Base-by-base conservation (phyloP, 805 yeast genomes). In the Saturnispora sanitii region DNA sequence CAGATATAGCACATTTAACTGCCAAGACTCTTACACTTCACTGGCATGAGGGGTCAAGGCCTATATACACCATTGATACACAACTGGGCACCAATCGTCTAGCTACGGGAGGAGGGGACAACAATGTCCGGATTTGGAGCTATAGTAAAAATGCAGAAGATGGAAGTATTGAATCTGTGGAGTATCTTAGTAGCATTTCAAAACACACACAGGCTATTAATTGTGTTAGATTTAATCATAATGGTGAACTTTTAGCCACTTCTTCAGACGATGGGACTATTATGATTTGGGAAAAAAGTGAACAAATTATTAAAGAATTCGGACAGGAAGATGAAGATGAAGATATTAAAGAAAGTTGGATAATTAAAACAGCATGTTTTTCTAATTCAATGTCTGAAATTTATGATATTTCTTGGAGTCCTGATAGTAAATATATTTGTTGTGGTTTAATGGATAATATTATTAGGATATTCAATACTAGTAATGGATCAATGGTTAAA, bases 201-300 rank as follows among this genome's bases (percentile, higher is more conserved):
- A 87, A 86, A 51, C 98, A 92, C 56, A 83, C 92, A 2, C 95
- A 87, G 57, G 96, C 97, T 0, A 96, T 92, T 17, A 92, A 92
- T 55, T 88, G 77, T 26, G 95, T 85, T 4, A 64, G 95, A 38
- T 92, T 88, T 55, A 79, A 75, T 53, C 77, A 80, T 2, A 61
- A 58, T 3, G 96, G 96, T 1, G 68, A 71, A 37, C 48, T 71
- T 6, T 64, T 92, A 18, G 97, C 97, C 0, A 73, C 90, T 0
- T 96, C 95, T 0, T 94, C 96, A 3, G 99, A 92, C 55, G 98
- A 92, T 58, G 97, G 98, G 2, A 76, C 81, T 6, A 71, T 92
- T 20, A 66, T 88, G 47, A 60, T 92, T 27, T 92, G 98, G 98
- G 68, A 65, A 31, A 64, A 70, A 17, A 65, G 76, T 18, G 77